phyloP scores from a whole-genome alignment of 192 early-diverging fungal species.

The Backusella parvicylindrica region DNA sequence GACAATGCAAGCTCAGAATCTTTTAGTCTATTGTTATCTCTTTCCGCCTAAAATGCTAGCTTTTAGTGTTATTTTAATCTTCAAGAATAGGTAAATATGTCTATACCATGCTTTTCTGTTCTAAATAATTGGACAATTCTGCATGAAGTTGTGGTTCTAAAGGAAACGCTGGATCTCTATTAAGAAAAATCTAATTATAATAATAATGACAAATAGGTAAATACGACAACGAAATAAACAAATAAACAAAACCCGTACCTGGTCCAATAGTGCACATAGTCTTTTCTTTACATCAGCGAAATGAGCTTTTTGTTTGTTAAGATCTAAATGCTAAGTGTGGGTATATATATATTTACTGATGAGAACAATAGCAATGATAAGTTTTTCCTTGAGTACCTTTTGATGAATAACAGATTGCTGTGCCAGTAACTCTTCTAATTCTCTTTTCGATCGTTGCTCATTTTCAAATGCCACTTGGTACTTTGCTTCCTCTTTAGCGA shows the following conservation, averaged over 20 bases:
- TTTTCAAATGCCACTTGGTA: constrained; percentile 30
- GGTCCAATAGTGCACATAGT: background rate
- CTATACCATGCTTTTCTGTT: constrained; percentile 16
- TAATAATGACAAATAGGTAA: background rate
- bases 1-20: constrained; percentile 13
- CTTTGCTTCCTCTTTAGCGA: constrained; percentile 26
- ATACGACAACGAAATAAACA: background rate
- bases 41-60: background rate
- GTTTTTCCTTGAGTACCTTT: background rate
- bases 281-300: background rate
- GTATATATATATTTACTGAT: background rate
- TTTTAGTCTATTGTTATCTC: constrained; percentile 6
- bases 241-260: background rate
- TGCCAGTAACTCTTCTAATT: constrained; percentile 7
- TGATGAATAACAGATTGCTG: background rate
- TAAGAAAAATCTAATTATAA: constrained; percentile 12
- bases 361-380: background rate
- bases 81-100: background rate
- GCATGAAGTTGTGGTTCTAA: constrained; percentile 7
- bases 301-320: constrained; percentile 3
- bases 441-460: constrained; percentile 16
- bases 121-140: constrained; percentile 20
- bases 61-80: background rate
- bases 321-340: background rate
- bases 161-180: background rate